These are phyloP conservation scores for Gossypium australe DNA, from an alignment of 345 rosid genomes.

Conservation along the genomic window DNA sequence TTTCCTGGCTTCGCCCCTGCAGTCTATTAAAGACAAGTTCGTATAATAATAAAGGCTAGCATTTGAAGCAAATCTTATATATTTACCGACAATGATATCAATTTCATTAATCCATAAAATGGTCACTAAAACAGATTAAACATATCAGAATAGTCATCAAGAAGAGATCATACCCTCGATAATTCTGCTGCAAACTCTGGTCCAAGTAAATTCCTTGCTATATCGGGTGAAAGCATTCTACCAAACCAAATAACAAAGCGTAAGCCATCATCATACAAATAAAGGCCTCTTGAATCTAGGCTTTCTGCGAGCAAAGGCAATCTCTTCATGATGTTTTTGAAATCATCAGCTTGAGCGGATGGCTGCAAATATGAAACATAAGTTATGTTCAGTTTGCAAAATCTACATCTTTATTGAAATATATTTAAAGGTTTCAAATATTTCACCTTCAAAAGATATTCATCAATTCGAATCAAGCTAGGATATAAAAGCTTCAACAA, in stretches of 20 bases:
- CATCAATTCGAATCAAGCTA: slow-evolving; percentile 73
- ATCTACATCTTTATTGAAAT: neutral
- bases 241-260: slow-evolving; percentile 92
- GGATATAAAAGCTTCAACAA: slow-evolving; percentile 89
- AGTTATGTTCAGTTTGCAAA: slow-evolving; percentile 6
- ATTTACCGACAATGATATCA: neutral
- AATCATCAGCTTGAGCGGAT: slow-evolving; percentile 39
- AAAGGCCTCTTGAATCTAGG: slow-evolving; percentile 91
- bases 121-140: neutral
- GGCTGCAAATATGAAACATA: slow-evolving; percentile 53
- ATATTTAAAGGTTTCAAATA: neutral
- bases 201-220: slow-evolving; percentile 76
- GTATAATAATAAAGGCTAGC: neutral
- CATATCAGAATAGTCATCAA: neutral
- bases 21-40: neutral
- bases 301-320: slow-evolving; percentile 73
- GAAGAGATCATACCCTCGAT: slow-evolving; percentile 53
- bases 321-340: slow-evolving; percentile 37
- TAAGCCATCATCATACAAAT: slow-evolving; percentile 84
- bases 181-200: slow-evolving; percentile 86
- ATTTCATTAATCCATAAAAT: neutral
- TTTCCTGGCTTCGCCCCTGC: no score
- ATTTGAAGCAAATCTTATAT: neutral
- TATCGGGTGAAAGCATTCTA: slow-evolving; percentile 84
- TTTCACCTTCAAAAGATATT: slow-evolving; percentile 67